Base-by-base conservation (phyloP, 2,329 filamentous ascomycete genomes). In the Nemania sp. region DNA sequence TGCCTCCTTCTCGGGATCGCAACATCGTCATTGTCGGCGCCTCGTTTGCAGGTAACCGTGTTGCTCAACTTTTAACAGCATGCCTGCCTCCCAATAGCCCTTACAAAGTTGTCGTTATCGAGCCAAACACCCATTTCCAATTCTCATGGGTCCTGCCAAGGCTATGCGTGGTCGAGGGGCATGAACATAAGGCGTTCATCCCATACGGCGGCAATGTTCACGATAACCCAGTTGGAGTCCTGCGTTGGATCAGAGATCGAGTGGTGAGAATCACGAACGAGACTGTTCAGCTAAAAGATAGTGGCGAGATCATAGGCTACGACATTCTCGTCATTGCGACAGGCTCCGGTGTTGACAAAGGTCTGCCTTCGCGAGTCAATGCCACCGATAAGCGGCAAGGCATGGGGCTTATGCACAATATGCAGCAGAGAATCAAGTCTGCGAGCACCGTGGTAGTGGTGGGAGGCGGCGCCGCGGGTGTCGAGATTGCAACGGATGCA, bases 151-250 rank as follows among this genome's bases (percentile, higher is more conserved):
- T 56, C 17, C 45, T 56, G 3, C 54, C 54, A 21, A 34, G 46
- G 12, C 17, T 50, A 2, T 57, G 46, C 21, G 54, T 57, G 25
- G 46, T 50, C 12, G 39, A 50, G 29, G 46, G 39, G 12, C 54
- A 57, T 35, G 54, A 57, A 15, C 46, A 50, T 29, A 57, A 57
- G 15, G 54, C 46, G 4, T 57, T 57, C 46, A 57, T 57, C 6
- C 54, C 37, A 5, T 57, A 50, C 17, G 37, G 46, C 4, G 46
- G 54, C 13, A 57, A 49, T 21, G 39, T 57, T 12, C 54, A 50
- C 20, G 21, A 50, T 15, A 5, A 45, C 18, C 54, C 46, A 17
- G 39, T 29, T 17, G 54, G 54, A 2, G 46, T 50, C 7, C 17
- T 57, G 13, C 46, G 46, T 25, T 57, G 54, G 54, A 39, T 50